These are phyloP conservation scores for Furcasterigmium sp. DNA, from an alignment of 2,329 filamentous ascomycete genomes.

Conservation along the genomic window DNA sequence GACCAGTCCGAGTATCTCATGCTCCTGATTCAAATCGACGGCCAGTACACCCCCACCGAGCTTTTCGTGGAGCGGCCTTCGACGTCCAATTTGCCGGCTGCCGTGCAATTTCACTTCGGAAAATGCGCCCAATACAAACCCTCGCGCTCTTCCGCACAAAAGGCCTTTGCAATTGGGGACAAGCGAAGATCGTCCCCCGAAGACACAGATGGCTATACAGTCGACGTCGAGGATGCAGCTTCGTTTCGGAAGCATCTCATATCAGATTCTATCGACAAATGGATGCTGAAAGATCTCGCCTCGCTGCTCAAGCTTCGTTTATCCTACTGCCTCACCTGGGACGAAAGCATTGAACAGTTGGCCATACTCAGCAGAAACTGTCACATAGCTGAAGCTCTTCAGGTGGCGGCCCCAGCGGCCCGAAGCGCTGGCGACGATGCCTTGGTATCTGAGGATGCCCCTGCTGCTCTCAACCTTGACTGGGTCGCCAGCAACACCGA, in stretches of 20 bases:
- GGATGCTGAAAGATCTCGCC: constrained; percentile 62
- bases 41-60: constrained; percentile 57
- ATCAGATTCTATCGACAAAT: constrained; percentile 62
- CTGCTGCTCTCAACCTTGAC: constrained; percentile 3
- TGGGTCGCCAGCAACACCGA: constrained; percentile 5
- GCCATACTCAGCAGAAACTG: neutral
- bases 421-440: too few species aligned
- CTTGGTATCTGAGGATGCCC: neutral
- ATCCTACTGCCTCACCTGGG: constrained; percentile 6
- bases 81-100: constrained; percentile 15
- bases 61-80: constrained; percentile 38
- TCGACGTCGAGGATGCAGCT: neutral
- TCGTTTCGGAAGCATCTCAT: constrained; percentile 59
- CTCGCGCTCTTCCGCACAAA: constrained; percentile 44
- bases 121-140: constrained; percentile 72
- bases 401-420: too few species aligned
- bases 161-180: too few species aligned
- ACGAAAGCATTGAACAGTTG: constrained; percentile 5
- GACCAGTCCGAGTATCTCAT: constrained; percentile 63
- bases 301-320: constrained; percentile 52
- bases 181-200: too few species aligned
- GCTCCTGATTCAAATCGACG: constrained; percentile 61
- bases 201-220: too few species aligned
- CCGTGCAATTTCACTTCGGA: constrained; percentile 57
- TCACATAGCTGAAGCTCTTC: too few species aligned